Evolutionary conservation across 805 yeast genomes (phyloP).

Genomic region (Yarrowia porcina): DNA sequence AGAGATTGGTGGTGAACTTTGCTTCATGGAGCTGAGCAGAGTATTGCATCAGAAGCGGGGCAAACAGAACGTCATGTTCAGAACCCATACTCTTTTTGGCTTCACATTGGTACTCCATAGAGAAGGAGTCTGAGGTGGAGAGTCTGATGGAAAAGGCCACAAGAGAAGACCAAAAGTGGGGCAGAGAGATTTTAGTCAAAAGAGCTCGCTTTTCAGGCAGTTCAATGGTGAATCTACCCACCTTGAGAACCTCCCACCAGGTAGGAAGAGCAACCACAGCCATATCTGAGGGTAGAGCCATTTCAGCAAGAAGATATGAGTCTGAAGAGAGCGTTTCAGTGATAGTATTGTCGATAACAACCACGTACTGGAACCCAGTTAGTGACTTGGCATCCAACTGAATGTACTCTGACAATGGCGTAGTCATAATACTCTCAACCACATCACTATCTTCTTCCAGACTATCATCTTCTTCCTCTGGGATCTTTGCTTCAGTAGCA

Average conservation of each 20-base stretch:
- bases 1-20: not conserved
- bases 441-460: not conserved
- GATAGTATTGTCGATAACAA: slow-evolving; percentile 8
- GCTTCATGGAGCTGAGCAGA: slow-evolving; percentile 8
- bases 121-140: slow-evolving; percentile 18
- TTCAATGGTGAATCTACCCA: slow-evolving; percentile 4
- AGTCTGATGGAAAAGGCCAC: slow-evolving; percentile 10
- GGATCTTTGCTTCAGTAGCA: slow-evolving; percentile 9
- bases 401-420: not conserved
- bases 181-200: slow-evolving; percentile 3
- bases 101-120: slow-evolving; percentile 25
- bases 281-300: not conserved
- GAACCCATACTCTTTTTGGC: slow-evolving; percentile 17
- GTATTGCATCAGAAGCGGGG: slow-evolving; percentile 21
- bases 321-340: not conserved
- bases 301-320: slow-evolving; percentile 9
- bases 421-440: not conserved
- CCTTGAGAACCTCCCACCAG: slow-evolving; percentile 9
- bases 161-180: slow-evolving; percentile 18
- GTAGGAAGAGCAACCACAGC: not conserved
- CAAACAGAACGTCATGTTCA: slow-evolving; percentile 22
- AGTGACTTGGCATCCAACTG: not conserved
- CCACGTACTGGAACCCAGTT: not conserved
- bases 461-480: not conserved
- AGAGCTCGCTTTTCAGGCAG: not conserved